Base-by-base conservation (phyloP, 306 rosid genomes). In the Rosa lucieae region DNA sequence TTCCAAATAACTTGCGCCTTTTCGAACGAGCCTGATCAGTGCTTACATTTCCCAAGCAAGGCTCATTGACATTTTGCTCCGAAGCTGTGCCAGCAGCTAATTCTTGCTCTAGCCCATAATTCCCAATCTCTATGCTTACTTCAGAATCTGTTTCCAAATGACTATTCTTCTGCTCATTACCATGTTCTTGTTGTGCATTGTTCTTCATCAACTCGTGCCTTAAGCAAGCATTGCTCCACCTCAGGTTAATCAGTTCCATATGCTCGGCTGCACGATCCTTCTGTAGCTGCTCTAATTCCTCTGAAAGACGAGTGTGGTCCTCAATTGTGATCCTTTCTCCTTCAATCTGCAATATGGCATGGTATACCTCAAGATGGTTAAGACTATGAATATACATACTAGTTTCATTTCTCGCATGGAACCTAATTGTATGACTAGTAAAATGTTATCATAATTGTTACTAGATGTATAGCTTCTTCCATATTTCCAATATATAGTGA, bases 151-250 rank as follows among this genome's bases (percentile, higher is more conserved):
- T 51, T 46, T 79, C 80, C 48, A 68, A 56, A 4, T 80, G 77
- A 39, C 17, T 18, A 68, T 55, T 67, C 77, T 69, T 82, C 40
- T 70, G 78, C 70, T 82, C 82, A 21, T 47, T 73, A 46, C 70
- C 53, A 32, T 77, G 73, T 35, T 70, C 78, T 21, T 85, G 52
- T 40, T 85, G 82, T 42, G 84, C 89, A 3, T 80, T 70, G 35
- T 81, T 74, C 81, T 80, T 84, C 80, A 68, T 71, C 62, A 93
- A 58, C 72, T 86, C 82, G 26, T 87, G 83, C 71, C 81, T 89
- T 76, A 83, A 77, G 74, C 91, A 89, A 17, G 82, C 86, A 75
- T 90, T 92, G 17, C 59, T 84, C 91, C 88, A 86, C 53, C 90
- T 62, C 80, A 89, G 40, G 73, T 81, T 68, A 78, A 81, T 76